Base-by-base conservation (phyloP, 2,329 filamentous ascomycete genomes). In the Penicillium sp. region DNA sequence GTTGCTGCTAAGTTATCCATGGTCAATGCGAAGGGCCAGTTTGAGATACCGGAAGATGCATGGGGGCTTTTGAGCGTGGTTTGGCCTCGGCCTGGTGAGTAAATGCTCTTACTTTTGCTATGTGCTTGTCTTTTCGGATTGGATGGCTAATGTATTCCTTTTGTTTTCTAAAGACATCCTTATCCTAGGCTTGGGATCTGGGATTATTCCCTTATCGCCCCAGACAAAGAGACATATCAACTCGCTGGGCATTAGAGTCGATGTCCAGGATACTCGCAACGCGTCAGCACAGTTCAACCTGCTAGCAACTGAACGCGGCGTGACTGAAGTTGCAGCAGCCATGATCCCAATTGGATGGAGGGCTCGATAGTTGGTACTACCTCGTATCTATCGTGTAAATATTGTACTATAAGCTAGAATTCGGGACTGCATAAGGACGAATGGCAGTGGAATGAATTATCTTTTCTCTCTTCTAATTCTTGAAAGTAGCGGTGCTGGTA, bases 221-320 rank as follows among this genome's bases (percentile, higher is more conserved):
- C 81, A 85, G 63, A 90, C 90, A 45, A 85, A 88, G 64, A 80
- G 80, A 58, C 80, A 85, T 64, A 84, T 99, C 56, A 88, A 87
- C 60, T 81, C 83, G 28, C 73, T 97, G 43, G 94, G 94, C 0
- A 89, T 97, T 64, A 81, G 90, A 57, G 80, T 97, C 5, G 94
- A 99, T 67, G 81, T 97, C 3, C 82, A 93, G 67, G 94, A 97
- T 74, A 97, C 94, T 30, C 81, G 91, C 61, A 97, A 97, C 74
- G 94, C 94, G 8, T 90, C 93, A 1, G 88, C 92, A 33, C 91
- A 97, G 71, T 99, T 94, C 73, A 99, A 99, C 69, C 71, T 99
- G 66, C 77, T 99, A 55, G 93, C 91, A n/a, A 97, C 91, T 18
- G 94, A 99, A 77, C 80, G 94, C 52, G 93, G 94, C 1, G 85